Percentiles rank a stretch among this genome's conserved stretches.
These are phyloP conservation scores for Saturnispora silvae DNA, from an alignment of 805 yeast species.

Conservation along the genomic window DNA sequence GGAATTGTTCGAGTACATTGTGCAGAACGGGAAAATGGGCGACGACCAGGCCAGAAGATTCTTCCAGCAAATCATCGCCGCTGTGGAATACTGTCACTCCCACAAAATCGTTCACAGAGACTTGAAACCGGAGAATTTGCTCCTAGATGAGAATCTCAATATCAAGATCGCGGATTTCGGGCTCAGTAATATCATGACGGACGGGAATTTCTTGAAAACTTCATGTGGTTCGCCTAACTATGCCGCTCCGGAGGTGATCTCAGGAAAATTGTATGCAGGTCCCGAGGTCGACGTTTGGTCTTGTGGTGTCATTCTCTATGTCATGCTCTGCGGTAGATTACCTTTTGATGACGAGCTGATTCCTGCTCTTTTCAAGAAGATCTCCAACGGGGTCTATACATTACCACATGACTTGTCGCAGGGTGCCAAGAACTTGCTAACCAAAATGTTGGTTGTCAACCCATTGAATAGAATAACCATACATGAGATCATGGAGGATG, in stretches of 20 bases:
- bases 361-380: constrained; percentile 87
- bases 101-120: constrained; percentile 96
- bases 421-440: constrained; percentile 75
- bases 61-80: constrained; percentile 93
- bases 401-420: constrained; percentile 76
- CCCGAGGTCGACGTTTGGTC: constrained; percentile 99
- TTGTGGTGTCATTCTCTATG: constrained; percentile 89
- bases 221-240: constrained; percentile 95
- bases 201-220: constrained; percentile 89
- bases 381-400: constrained; percentile 85
- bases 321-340: constrained; percentile 89
- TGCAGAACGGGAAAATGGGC: constrained; percentile 85
- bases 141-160: constrained; percentile 80
- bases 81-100: constrained; percentile 92
- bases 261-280: constrained; percentile 92
- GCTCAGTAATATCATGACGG: constrained; percentile 90
- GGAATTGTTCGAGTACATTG: constrained; percentile 90
- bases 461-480: constrained; percentile 91
- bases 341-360: constrained; percentile 96
- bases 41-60: constrained; percentile 88
- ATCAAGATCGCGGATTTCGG: constrained; percentile 97
- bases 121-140: constrained; percentile 87
- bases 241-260: constrained; percentile 95
- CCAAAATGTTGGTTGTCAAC: constrained; percentile 88
- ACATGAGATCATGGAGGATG: constrained; percentile 85